Conservation (phyloP, 1,284 basidiomycete species). For the Rhodotorula sp. region DNA sequence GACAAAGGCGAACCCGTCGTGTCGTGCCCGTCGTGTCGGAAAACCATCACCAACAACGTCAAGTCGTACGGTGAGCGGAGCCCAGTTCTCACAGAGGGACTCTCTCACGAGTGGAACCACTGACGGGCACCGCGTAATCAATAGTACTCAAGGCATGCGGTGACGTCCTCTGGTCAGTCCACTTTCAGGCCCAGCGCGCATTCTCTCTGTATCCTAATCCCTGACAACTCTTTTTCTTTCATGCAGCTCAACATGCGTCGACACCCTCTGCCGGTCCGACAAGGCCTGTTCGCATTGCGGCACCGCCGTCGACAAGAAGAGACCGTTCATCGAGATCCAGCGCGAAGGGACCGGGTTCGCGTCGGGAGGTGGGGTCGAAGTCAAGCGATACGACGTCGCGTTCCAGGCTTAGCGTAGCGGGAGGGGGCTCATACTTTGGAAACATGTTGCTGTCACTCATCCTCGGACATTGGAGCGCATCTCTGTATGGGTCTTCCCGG, state of each 20-base stretch:
- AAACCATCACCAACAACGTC: slow-evolving; percentile 72
- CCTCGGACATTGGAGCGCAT: too few relatives aligned
- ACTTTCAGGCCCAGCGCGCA: background rate
- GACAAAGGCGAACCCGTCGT: slow-evolving; percentile 56
- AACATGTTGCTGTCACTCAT: too few relatives aligned
- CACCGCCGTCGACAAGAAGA: slow-evolving; percentile 37
- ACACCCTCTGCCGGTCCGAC: slow-evolving; percentile 41
- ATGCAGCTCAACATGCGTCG: slow-evolving; percentile 39
- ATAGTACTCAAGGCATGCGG: slow-evolving; percentile 41
- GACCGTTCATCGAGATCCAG: slow-evolving; percentile 37
- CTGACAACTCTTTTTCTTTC: background rate
- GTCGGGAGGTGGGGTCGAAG: slow-evolving; percentile 40
- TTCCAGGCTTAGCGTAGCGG: slow-evolving; percentile 38
- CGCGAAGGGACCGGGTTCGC: slow-evolving; percentile 44
- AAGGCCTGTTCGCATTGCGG: slow-evolving; percentile 42
- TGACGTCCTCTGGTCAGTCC: slow-evolving; percentile 40
- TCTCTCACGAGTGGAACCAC: background rate
- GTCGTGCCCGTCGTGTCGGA: slow-evolving; percentile 86
- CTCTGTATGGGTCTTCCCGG: too few relatives aligned
- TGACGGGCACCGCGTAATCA: background rate
- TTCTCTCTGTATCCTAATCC: background rate
- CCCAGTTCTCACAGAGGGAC: slow-evolving; percentile 27
- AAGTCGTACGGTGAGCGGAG: slow-evolving; percentile 63
- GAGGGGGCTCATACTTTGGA: too few relatives aligned
- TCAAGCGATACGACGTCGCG: slow-evolving; percentile 38